Conservation (phyloP, 2,329 filamentous ascomycete species). For the Colletotrichum sp. region DNA sequence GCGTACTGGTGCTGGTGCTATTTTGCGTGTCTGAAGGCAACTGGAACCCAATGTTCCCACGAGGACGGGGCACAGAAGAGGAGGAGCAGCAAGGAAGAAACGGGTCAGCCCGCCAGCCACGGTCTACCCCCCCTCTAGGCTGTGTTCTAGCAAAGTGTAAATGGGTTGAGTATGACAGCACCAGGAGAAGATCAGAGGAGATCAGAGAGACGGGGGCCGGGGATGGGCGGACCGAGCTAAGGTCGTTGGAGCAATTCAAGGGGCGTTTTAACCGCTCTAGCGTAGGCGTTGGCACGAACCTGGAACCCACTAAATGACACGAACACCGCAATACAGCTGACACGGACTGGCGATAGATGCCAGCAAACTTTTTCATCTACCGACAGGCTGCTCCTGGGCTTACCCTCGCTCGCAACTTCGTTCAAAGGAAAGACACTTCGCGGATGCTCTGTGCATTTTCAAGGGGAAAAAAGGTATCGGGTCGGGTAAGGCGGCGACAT, state of each 20-base stretch:
- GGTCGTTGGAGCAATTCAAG: not conserved
- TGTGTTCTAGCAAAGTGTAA: not conserved
- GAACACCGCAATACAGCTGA: not conserved
- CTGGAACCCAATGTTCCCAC: not conserved
- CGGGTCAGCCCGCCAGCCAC: not conserved
- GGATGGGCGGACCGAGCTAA: slow-evolving; percentile 3
- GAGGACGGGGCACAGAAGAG: not conserved
- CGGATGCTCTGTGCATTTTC: not conserved
- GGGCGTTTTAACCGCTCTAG: slow-evolving; percentile 6
- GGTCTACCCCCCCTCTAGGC: not conserved
- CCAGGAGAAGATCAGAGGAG: not conserved
- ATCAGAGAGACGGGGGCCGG: not conserved
- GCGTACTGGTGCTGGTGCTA: not conserved
- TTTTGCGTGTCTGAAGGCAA: not conserved
- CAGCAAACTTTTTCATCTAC: not conserved
- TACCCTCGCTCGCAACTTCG: not conserved
- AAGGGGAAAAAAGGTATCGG: not conserved
- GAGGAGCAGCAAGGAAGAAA: not conserved
- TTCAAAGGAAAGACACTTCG: not conserved
- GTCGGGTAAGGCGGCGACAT: not conserved
- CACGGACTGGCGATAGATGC: not conserved
- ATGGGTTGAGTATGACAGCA: not conserved
- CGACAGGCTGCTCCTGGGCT: not conserved
- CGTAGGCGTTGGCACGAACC: not conserved
- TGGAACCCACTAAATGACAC: slow-evolving; percentile 16